Conservation (phyloP, 2,329 filamentous ascomycete species). For the Blumeria graminis region DNA sequence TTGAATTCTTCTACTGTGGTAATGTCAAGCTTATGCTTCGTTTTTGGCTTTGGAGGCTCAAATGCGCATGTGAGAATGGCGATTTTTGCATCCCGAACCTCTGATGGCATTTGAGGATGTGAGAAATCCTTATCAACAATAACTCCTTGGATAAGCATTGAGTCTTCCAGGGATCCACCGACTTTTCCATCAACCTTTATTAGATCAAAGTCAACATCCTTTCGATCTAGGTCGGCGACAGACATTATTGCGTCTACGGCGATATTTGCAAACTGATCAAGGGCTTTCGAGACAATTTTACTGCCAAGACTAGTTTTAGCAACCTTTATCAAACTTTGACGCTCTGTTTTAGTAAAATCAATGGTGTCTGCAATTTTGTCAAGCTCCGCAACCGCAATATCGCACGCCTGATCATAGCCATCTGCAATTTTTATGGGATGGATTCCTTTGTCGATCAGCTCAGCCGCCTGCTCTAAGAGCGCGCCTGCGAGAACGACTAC, state of each 20-base stretch:
- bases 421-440: constrained; percentile 97
- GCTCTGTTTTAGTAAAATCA: constrained; percentile 58
- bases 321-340: constrained; percentile 73
- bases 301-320: constrained; percentile 88
- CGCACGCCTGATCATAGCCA: constrained; percentile 91
- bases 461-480: constrained; percentile 83
- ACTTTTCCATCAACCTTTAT: constrained; percentile 99
- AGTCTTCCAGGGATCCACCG: constrained; percentile 78
- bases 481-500: constrained; percentile 91
- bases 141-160: constrained; percentile 85
- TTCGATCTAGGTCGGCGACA: constrained; percentile 83
- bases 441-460: constrained; percentile 98
- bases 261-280: constrained; percentile 94
- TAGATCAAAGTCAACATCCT: constrained; percentile 94
- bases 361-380: constrained; percentile 86
- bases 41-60: constrained; percentile 97
- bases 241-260: constrained; percentile 92
- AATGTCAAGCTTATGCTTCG: constrained; percentile 97
- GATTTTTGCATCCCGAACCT: constrained; percentile 86
- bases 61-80: constrained; percentile 96
- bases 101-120: constrained; percentile 93
- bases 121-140: constrained; percentile 99
- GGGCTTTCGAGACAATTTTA: constrained; percentile 97
- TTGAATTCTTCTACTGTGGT: constrained; percentile 95
- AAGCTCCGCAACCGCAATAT: constrained; percentile 79